phyloP scores from a whole-genome alignment of 306 rosid species.

The Myrica gale region DNA sequence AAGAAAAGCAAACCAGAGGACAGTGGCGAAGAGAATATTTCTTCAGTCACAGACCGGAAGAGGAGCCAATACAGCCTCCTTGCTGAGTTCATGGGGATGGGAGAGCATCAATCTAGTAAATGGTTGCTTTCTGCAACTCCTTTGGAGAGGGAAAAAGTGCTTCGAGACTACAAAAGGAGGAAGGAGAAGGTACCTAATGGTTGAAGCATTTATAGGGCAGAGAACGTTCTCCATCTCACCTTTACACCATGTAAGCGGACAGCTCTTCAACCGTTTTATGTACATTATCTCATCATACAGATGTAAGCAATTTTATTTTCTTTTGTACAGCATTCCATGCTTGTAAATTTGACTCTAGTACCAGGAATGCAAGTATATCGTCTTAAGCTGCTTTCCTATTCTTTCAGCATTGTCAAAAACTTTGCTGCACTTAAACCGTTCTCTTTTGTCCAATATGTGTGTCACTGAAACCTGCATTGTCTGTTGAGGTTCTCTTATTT shows the following conservation, averaged over 20 bases:
- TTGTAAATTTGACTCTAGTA: not conserved
- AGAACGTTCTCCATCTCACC: not conserved
- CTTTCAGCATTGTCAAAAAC: too few relatives aligned
- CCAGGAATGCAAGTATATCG: not conserved
- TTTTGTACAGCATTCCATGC: not conserved
- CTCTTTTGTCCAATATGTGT: too few relatives aligned
- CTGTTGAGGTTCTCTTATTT: too few relatives aligned
- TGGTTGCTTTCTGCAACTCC: constrained; percentile 79
- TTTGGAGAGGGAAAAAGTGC: constrained; percentile 57
- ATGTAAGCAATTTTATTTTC: not conserved
- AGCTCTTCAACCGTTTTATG: constrained; percentile 1
- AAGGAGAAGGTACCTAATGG: constrained; percentile 42
- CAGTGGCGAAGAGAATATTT: constrained; percentile 29
- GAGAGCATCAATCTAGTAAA: constrained; percentile 69
- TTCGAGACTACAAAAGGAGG: constrained; percentile 61
- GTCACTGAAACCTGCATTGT: too few relatives aligned
- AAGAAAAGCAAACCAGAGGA: constrained; percentile 36
- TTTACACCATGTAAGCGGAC: not conserved
- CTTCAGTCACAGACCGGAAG: constrained; percentile 48
- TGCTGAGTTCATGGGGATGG: constrained; percentile 63
- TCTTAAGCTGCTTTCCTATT: too few relatives aligned
- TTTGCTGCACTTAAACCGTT: too few relatives aligned
- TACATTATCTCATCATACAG: not conserved
- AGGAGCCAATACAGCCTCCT: constrained; percentile 56
- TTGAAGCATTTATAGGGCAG: constrained; percentile 16